A percentile compares a stretch with the other conserved stretches of the same genome.
These are phyloP conservation scores for Gymnopus androsaceus DNA, from an alignment of 1,284 basidiomycete species.

Conservation along the genomic window DNA sequence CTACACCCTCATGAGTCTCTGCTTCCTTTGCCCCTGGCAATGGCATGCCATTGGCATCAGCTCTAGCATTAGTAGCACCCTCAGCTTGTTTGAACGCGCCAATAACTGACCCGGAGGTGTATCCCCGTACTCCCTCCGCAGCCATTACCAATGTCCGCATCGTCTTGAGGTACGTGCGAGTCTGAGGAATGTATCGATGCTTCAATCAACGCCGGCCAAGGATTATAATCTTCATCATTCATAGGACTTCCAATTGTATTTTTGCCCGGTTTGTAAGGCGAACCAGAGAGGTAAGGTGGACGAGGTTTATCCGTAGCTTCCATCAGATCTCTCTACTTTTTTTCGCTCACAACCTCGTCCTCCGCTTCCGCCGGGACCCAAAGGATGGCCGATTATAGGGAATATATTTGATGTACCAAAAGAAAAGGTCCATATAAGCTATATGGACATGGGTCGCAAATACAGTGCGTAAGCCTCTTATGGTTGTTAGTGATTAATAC, in stretches of 20 bases:
- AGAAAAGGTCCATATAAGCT: no score
- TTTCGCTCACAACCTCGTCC: no score
- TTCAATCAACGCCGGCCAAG: constrained; percentile 61
- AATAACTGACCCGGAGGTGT: constrained; percentile 43
- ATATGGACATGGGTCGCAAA: no score
- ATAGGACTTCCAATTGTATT: constrained; percentile 39
- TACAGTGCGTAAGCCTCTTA: no score
- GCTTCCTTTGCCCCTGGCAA: no score
- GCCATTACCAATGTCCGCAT: constrained; percentile 59
- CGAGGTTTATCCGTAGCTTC: constrained; percentile 47
- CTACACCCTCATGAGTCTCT: constrained; percentile 47
- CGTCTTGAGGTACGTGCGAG: constrained; percentile 61
- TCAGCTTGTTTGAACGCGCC: constrained; percentile 39
- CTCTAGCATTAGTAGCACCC: constrained; percentile 30
- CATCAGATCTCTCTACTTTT: no score
- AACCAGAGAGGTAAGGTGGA: no score
- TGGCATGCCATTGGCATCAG: no score
- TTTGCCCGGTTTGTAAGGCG: constrained; percentile 15
- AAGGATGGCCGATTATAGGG: no score
- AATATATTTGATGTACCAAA: no score
- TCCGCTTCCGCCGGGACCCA: no score
- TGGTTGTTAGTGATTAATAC: no score
- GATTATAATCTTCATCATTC: constrained; percentile 44
- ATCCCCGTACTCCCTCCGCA: constrained; percentile 49
- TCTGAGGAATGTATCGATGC: constrained; percentile 58